Percentiles rank a stretch among this genome's conserved stretches.
Evolutionary conservation across 495 filamentous ascomycete species (phyloP).

Genomic region (Lophiostoma macrostomum): DNA sequence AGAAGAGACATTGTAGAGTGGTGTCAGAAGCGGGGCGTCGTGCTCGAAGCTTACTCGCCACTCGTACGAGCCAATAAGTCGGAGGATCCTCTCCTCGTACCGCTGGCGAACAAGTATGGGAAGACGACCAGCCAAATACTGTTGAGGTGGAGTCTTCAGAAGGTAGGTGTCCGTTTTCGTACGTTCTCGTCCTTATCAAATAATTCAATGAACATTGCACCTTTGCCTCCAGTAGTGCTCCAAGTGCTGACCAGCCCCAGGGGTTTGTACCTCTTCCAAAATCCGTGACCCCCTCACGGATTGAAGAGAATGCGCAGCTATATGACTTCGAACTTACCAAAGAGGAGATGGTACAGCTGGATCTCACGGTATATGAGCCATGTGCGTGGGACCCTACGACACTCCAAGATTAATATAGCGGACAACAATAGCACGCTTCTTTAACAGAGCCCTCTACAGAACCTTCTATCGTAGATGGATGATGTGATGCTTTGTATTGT

Average conservation of each 20-base stretch:
- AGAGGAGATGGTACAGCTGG: conserved; percentile 56
- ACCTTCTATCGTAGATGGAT: background rate
- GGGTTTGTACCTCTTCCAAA: conserved; percentile 73
- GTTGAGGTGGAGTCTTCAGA: conserved; percentile 84
- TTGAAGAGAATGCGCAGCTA: conserved; percentile 70
- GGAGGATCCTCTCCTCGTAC: conserved; percentile 60
- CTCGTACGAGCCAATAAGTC: conserved; percentile 65
- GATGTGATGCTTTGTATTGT: no score
- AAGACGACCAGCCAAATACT: conserved; percentile 78
- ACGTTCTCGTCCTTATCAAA: no score
- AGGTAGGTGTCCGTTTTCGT: conserved; percentile 44
- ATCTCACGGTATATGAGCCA: conserved; percentile 58
- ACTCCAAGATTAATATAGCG: conserved; percentile 39
- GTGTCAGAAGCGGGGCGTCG: conserved; percentile 63
- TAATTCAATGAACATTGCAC: background rate
- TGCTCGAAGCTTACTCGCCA: conserved; percentile 79
- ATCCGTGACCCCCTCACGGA: conserved; percentile 63
- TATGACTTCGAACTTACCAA: conserved; percentile 76
- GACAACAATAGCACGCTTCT: no score
- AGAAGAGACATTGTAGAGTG: conserved; percentile 74
- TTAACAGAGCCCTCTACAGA: background rate
- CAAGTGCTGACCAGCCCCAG: conserved; percentile 32
- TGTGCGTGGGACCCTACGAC: conserved; percentile 73
- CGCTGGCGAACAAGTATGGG: conserved; percentile 63
- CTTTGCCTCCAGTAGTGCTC: background rate